phyloP scores from a whole-genome alignment of 495 filamentous ascomycete species.

The Penicillium bovifimosum region DNA sequence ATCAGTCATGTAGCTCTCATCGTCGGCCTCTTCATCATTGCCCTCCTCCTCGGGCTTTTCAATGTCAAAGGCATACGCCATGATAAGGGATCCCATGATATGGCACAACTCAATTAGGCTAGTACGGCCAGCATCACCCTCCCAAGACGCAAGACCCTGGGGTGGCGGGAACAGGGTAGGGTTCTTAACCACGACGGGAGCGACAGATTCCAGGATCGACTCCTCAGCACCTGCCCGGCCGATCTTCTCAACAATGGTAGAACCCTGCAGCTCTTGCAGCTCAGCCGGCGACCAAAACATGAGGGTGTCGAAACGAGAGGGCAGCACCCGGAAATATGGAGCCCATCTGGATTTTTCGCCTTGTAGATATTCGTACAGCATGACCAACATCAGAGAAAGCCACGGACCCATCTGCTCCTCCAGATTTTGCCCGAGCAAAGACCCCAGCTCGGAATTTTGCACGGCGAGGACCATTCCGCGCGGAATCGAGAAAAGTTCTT shows the following conservation, averaged over 20 bases:
- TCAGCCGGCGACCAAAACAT: constrained; percentile 84
- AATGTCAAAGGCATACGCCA: constrained; percentile 94
- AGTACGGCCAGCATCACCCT: constrained; percentile 41
- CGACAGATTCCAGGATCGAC: constrained; percentile 56
- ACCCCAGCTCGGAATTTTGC: constrained; percentile 45
- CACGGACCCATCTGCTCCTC: constrained; percentile 46
- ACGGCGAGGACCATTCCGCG: constrained; percentile 49
- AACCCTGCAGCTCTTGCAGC: constrained; percentile 68
- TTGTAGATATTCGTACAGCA: constrained; percentile 70
- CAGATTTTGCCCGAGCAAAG: constrained; percentile 39
- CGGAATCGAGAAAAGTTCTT: constrained; percentile 61
- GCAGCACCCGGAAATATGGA: constrained; percentile 77
- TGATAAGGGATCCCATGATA: constrained; percentile 77
- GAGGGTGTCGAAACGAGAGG: constrained; percentile 71
- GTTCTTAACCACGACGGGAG: constrained; percentile 52
- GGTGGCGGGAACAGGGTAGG: constrained; percentile 41
- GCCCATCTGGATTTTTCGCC: constrained; percentile 63
- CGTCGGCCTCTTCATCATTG: constrained; percentile 48
- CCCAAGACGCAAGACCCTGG: constrained; percentile 46
- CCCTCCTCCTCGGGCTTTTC: constrained; percentile 51
- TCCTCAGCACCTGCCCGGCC: constrained; percentile 67
- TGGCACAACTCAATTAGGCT: constrained; percentile 60
- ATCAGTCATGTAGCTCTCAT: constrained; percentile 63
- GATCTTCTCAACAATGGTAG: constrained; percentile 70
- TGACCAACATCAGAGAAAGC: constrained; percentile 66